Evolutionary conservation across 2,329 filamentous ascomycete genomes (phyloP), one percentile per base, ranked within the genome.

Genomic region (Monosporascus sp.): DNA sequence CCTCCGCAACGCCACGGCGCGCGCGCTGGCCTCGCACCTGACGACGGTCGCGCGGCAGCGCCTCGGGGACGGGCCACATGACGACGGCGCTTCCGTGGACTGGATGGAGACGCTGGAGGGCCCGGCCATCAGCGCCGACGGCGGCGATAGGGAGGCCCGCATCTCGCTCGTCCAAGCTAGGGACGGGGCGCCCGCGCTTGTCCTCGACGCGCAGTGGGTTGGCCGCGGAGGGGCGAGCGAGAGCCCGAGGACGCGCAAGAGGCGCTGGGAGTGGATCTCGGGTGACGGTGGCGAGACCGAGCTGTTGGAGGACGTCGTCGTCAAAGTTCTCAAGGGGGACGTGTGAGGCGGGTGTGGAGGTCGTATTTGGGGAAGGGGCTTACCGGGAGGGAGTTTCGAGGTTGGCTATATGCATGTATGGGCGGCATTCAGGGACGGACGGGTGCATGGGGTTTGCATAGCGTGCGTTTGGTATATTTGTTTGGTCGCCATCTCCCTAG

Each of bases 141-240:
- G 51, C n/a, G 60, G 60, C 16, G 58, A 53, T 6, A 52, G 22
- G 20, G 58, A 60, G 27, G 59, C 54, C 2, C 53, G 31, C 7
- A 20, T 68, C 24, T 48, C 58, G 17, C 55, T 66, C 47, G 19
- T 60, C 81, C 65, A 93, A 90, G 55, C 91, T 17, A 20, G 20
- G 3, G 53, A 58, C 19, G 44, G 72, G 45, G 68, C 69, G 43
- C 65, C 80, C 3, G 65, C 72, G 0, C 63, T 71, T 9, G 68
- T 69, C 51, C 53, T 66, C n/a, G 59, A 62, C 31, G 57, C 55
- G 9, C 59, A 50, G 27, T 58, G 56, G 56, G 51, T 37, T 11
- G 43, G 43, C 26, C 56, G 55, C 7, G 54, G 48, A 31, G 35
- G 17, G 2, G 22, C 24, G 1, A 35, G 16, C 5, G 48, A 27